A percentile compares a stretch with the other conserved stretches of the same genome.
phyloP scores from a whole-genome alignment of 805 yeast species.

The Myxozyma monticola region DNA sequence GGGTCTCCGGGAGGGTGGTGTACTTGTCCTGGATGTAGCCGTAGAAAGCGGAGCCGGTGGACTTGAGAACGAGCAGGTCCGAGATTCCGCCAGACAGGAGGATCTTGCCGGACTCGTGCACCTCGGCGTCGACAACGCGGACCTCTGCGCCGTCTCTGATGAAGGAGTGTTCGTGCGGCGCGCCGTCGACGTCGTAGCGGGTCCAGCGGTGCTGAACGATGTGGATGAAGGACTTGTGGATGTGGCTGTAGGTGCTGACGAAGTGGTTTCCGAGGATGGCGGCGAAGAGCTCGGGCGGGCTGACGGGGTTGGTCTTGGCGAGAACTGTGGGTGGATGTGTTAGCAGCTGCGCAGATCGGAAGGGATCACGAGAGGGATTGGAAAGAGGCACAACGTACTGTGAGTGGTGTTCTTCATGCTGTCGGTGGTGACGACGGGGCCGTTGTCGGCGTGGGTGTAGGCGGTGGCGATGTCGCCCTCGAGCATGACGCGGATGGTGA shows the following conservation, averaged over 20 bases:
- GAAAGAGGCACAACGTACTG: conserved; percentile 2
- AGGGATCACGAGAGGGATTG: background rate
- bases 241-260: conserved; percentile 71
- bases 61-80: conserved; percentile 63
- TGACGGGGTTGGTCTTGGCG: conserved; percentile 75
- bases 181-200: conserved; percentile 71
- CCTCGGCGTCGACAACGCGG: conserved; percentile 50
- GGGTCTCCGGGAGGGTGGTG: conserved; percentile 82
- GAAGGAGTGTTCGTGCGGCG: conserved; percentile 80
- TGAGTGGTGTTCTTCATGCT: conserved; percentile 31
- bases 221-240: conserved; percentile 65
- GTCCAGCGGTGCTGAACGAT: conserved; percentile 79
- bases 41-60: conserved; percentile 90
- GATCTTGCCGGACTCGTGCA: conserved; percentile 34
- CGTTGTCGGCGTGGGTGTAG: conserved; percentile 84
- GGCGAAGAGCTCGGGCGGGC: conserved; percentile 91
- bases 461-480: conserved; percentile 78
- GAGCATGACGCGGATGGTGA: conserved; percentile 72
- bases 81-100: conserved; percentile 51
- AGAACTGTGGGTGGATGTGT: conserved; percentile 44
- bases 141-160: conserved; percentile 81
- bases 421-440: conserved; percentile 81
- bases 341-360: background rate
- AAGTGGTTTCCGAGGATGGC: conserved; percentile 82
- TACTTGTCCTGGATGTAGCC: conserved; percentile 84